These are phyloP conservation scores for Fusarium anthophilum DNA, from an alignment of 2,329 filamentous ascomycete genomes.

Conservation along the genomic window DNA sequence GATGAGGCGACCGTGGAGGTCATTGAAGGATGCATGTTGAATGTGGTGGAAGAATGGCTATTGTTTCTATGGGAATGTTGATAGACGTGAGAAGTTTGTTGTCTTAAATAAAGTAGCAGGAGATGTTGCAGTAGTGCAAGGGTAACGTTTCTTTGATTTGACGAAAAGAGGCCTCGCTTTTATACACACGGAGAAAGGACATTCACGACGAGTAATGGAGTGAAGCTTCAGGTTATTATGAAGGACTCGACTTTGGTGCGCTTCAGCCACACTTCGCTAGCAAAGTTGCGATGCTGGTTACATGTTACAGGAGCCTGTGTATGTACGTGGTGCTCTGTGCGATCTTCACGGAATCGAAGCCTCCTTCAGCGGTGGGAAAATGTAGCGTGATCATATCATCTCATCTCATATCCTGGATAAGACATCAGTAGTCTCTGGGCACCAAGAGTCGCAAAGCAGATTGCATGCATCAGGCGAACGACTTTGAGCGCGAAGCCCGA, in stretches of 20 bases:
- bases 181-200: not conserved
- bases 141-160: not conserved
- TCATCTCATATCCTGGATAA: not conserved
- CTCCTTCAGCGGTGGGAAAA: accelerated
- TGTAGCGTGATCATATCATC: accelerated
- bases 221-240: accelerated
- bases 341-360: not conserved
- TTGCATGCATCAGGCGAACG: accelerated
- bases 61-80: not conserved
- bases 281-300: not conserved
- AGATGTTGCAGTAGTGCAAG: not conserved
- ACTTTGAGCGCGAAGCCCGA: accelerated
- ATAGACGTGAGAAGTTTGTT: not conserved
- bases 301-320: not conserved
- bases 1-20: too few relatives aligned
- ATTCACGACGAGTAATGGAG: not conserved
- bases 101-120: too few relatives aligned
- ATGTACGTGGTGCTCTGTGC: not conserved
- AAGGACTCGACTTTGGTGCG: too few relatives aligned
- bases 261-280: not conserved
- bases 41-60: not conserved
- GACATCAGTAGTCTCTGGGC: not conserved
- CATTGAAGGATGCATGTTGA: not conserved
- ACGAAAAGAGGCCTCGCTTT: not conserved
- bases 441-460: not conserved